phyloP scores from a whole-genome alignment of 2,329 filamentous ascomycete species.

The Sporothrix sp. region DNA sequence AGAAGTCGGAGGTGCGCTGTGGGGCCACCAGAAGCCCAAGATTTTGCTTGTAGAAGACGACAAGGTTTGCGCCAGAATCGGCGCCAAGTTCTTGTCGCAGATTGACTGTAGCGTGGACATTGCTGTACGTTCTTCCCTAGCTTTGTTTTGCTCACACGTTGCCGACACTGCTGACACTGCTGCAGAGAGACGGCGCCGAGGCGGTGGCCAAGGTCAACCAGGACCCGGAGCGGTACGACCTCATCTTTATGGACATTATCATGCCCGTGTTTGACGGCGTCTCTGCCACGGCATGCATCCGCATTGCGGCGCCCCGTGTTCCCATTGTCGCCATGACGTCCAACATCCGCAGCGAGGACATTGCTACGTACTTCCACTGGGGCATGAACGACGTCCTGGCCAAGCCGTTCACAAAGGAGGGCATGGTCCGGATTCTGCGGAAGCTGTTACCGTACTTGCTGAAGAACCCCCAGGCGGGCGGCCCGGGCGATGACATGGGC shows the following conservation, averaged over 20 bases:
- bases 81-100: constrained; percentile 55
- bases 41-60: constrained; percentile 87
- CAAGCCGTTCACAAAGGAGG: constrained; percentile 89
- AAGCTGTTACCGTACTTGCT: constrained; percentile 81
- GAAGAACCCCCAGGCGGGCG: constrained; percentile 44
- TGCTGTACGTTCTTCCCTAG: constrained; percentile 41
- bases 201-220: constrained; percentile 74
- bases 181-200: constrained; percentile 68
- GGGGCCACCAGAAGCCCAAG: constrained; percentile 57
- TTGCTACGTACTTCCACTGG: constrained; percentile 93
- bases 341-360: constrained; percentile 92
- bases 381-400: constrained; percentile 99
- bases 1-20: constrained; percentile 36
- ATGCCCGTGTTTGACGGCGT: constrained; percentile 96
- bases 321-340: constrained; percentile 98
- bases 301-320: constrained; percentile 69
- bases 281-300: constrained; percentile 85
- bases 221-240: constrained; percentile 44
- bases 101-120: constrained; percentile 59
- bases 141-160: neutral
- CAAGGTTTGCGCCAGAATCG: constrained; percentile 56
- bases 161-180: no score
- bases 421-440: constrained; percentile 74
- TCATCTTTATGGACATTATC: constrained; percentile 88
- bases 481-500: constrained; percentile 29